phyloP scores from a whole-genome alignment of 2,329 filamentous ascomycete genomes.

The Ascochyta rabiei region DNA sequence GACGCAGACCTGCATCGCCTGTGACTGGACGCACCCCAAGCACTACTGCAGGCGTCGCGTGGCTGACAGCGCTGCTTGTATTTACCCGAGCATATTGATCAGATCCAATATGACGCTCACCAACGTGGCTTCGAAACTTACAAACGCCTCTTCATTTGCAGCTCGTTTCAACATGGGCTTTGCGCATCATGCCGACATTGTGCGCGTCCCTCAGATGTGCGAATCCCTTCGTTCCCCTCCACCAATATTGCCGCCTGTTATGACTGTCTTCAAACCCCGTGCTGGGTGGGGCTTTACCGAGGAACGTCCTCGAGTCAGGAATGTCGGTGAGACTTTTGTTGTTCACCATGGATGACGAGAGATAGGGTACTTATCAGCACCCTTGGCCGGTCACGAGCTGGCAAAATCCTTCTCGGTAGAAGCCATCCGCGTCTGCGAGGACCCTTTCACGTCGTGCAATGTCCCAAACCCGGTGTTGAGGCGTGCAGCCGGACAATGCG shows the following conservation, averaged over 20 bases:
- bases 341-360: constrained; percentile 6
- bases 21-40: constrained; percentile 7
- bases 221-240: constrained; percentile 22
- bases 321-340: constrained; percentile 38
- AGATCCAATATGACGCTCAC: constrained; percentile 14
- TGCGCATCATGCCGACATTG: constrained; percentile 30
- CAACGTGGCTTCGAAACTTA: constrained; percentile 26
- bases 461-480: constrained; percentile 15
- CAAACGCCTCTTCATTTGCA: constrained; percentile 23
- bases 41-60: constrained; percentile 25
- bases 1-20: constrained; percentile 2
- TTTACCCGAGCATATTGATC: constrained; percentile 20
- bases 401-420: constrained; percentile 5
- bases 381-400: constrained; percentile 16
- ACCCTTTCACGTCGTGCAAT: constrained; percentile 4
- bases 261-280: constrained; percentile 16
- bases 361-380: constrained; percentile 11
- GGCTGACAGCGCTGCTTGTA: constrained; percentile 16
- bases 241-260: constrained; percentile 35
- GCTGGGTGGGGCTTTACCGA: constrained; percentile 25
- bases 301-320: constrained; percentile 30
- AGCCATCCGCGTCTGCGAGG: neutral
- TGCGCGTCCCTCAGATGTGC: constrained; percentile 17
- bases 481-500: constrained; percentile 16
- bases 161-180: constrained; percentile 33